These are phyloP conservation scores for Citeromyces siamensis DNA, from an alignment of 1,139 yeast species.

Conservation along the genomic window DNA sequence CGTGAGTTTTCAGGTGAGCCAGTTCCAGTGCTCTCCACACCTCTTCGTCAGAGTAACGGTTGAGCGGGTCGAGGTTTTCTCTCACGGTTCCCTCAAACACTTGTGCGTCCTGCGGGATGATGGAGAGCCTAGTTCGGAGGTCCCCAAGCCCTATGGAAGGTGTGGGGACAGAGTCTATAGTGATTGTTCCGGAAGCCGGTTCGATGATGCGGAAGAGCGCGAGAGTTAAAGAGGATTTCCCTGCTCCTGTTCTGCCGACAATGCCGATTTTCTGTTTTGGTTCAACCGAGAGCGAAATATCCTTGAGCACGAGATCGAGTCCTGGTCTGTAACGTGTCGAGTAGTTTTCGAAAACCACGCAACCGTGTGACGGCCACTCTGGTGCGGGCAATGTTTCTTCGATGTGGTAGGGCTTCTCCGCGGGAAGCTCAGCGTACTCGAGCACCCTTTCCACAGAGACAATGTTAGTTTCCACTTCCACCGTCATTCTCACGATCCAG, in stretches of 20 bases:
- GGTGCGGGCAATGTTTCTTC: conserved; percentile 57
- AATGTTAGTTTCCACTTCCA: conserved; percentile 92
- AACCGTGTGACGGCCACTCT: conserved; percentile 54
- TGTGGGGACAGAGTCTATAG: conserved; percentile 38
- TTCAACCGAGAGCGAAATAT: conserved; percentile 36
- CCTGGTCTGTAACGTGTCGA: conserved; percentile 54
- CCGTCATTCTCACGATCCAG: conserved; percentile 98
- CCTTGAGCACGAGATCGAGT: conserved; percentile 43
- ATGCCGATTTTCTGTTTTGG: conserved; percentile 65
- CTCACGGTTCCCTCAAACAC: conserved; percentile 51
- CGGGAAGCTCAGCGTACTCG: conserved; percentile 63
- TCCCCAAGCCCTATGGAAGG: conserved; percentile 32
- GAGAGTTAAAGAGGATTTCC: conserved; percentile 61
- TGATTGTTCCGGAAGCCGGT: conserved; percentile 40
- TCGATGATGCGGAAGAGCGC: conserved; percentile 69
- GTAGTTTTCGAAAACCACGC: conserved; percentile 41
- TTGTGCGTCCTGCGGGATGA: conserved; percentile 64
- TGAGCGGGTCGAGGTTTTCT: conserved; percentile 50
- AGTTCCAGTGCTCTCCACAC: conserved; percentile 40
- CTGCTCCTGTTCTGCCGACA: conserved; percentile 84
- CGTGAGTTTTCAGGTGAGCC: conserved; percentile 38
- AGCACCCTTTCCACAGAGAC: conserved; percentile 92
- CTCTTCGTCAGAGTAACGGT: conserved; percentile 34
- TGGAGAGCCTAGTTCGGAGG: conserved; percentile 40
- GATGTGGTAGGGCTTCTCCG: conserved; percentile 77